Conservation (phyloP, 2,329 filamentous ascomycete species). For the Paraphoma sp. region DNA sequence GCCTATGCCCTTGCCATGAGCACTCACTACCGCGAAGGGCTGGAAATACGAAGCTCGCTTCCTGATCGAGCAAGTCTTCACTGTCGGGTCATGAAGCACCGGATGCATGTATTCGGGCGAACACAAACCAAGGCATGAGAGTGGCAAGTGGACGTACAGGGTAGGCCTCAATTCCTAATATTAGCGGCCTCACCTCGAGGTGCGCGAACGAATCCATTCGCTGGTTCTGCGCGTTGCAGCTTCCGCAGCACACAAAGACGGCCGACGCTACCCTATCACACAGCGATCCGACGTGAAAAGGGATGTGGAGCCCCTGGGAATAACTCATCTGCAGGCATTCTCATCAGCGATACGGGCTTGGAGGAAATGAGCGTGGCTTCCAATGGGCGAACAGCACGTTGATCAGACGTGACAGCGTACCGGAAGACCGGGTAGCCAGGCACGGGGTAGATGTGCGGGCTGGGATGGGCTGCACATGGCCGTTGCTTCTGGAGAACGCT, state of each 20-base stretch:
- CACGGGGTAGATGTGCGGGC: not conserved
- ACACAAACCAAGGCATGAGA: not conserved
- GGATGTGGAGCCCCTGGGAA: not conserved
- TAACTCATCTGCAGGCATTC: not conserved
- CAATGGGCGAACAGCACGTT: not conserved
- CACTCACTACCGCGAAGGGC: not conserved
- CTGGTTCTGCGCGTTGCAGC: not conserved
- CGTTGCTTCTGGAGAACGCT: not conserved
- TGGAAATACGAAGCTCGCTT: not conserved
- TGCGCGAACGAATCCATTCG: not conserved
- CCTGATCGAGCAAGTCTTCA: not conserved
- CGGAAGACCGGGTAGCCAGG: not conserved
- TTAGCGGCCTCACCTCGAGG: not conserved
- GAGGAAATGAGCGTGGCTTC: not conserved
- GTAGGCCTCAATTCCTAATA: not conserved
- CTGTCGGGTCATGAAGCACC: not conserved
- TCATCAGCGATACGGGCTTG: not conserved
- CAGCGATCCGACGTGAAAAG: not conserved
- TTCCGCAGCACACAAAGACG: not conserved
- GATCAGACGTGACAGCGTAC: not conserved
- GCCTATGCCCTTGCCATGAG: not conserved
- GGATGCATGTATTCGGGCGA: not conserved
- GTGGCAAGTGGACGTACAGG: not conserved
- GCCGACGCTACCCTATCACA: not conserved
- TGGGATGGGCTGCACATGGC: not conserved